phyloP scores from a whole-genome alignment of 495 filamentous ascomycete genomes.

The Hyaloscypha hepaticicola region DNA sequence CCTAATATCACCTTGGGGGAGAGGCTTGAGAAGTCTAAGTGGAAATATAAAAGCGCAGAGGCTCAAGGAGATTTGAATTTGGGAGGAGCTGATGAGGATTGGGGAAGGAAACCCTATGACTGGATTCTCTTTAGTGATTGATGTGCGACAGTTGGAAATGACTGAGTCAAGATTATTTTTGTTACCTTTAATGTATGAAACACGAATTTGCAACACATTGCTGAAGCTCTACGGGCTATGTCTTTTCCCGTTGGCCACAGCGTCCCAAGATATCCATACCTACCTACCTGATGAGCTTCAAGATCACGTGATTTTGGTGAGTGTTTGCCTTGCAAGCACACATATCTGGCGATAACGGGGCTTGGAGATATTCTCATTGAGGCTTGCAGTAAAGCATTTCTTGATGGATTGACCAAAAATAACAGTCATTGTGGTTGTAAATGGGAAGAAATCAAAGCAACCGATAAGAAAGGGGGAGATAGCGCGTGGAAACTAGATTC shows the following conservation, averaged over 20 bases:
- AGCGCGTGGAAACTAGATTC: neutral
- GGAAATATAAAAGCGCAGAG: neutral
- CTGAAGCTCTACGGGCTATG: no score
- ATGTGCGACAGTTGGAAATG: neutral
- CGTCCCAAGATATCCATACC: no score
- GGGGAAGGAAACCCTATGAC: neutral
- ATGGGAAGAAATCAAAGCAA: neutral
- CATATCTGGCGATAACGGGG: neutral
- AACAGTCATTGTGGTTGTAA: neutral
- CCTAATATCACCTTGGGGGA: slow-evolving; percentile 9
- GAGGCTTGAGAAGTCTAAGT: slow-evolving; percentile 20
- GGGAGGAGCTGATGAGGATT: neutral
- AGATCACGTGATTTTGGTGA: neutral
- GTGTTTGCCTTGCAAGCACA: neutral
- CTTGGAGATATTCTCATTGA: neutral
- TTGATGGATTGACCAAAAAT: no score
- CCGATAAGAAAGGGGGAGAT: neutral
- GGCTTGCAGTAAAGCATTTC: no score
- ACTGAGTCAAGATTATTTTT: neutral
- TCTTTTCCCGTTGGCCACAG: no score
- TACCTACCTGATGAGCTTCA: no score
- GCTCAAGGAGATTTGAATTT: neutral
- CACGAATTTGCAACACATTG: no score
- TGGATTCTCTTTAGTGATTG: neutral
- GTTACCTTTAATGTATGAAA: no score